Evolutionary conservation across 2,329 filamentous ascomycete species (phyloP).

Genomic region (Colletotrichum trifolii): DNA sequence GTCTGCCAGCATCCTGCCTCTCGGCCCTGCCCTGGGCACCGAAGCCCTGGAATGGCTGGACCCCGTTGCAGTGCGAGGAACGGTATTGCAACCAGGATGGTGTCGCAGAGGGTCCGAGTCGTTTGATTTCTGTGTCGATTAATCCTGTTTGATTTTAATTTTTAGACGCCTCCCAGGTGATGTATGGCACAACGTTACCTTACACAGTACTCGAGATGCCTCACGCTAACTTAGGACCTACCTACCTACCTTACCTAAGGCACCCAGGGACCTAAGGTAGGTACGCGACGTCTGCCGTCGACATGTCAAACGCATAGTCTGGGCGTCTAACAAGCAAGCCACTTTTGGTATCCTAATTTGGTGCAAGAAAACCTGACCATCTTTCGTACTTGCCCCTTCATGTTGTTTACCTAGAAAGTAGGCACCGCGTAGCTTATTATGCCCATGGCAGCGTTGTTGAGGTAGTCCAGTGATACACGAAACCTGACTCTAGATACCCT

Average conservation of each 20-base stretch:
- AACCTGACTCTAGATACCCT: background rate
- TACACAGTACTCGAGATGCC: too few species aligned
- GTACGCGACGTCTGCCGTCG: background rate
- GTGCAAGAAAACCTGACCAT: background rate
- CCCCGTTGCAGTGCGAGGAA: constrained; percentile 1
- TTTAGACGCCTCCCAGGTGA: background rate
- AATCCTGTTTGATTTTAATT: constrained; percentile 1
- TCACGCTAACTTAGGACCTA: too few species aligned
- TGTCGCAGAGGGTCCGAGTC: constrained; percentile 6
- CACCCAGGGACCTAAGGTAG: background rate
- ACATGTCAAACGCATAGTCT: constrained; percentile 9
- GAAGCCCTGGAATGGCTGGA: constrained; percentile 23
- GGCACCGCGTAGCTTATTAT: too few species aligned
- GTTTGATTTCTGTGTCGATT: constrained; percentile 1
- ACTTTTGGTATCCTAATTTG: background rate
- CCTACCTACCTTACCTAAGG: too few species aligned
- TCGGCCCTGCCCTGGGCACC: constrained; percentile 9
- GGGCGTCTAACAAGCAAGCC: constrained; percentile 2
- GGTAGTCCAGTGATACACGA: too few species aligned
- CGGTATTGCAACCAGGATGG: constrained; percentile 3
- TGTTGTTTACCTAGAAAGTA: too few species aligned
- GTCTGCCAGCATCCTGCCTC: constrained; percentile 2
- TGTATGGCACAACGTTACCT: too few species aligned
- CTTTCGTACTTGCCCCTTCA: background rate
- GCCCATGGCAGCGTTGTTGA: too few species aligned